A percentile compares a stretch with the other conserved stretches of the same genome.
Conservation (phyloP, 148 eudicot genomes). For the Chenopodium quinoa region DNA sequence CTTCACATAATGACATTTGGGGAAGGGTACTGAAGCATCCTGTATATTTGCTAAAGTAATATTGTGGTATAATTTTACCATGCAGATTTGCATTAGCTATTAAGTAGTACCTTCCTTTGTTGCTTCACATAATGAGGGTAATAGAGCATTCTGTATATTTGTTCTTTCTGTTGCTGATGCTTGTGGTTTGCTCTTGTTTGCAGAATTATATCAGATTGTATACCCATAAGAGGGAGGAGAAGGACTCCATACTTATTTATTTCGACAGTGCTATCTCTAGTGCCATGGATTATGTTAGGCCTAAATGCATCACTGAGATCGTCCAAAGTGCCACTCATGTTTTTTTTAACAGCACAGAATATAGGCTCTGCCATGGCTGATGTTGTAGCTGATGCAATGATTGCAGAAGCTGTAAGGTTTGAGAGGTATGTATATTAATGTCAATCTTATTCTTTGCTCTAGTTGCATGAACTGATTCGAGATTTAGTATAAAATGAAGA, state of each 20-base stretch:
- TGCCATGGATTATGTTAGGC: constrained; percentile 81
- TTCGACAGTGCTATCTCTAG: constrained; percentile 73
- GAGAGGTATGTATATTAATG: constrained; percentile 55
- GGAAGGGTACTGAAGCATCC: too few species aligned
- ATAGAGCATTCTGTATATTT: not conserved
- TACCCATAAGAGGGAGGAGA: constrained; percentile 81
- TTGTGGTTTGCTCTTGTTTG: constrained; percentile 28
- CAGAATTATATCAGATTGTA: constrained; percentile 91
- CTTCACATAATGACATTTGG: too few species aligned
- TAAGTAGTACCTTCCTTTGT: not conserved
- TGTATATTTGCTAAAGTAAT: not conserved
- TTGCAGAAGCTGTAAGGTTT: constrained; percentile 88
- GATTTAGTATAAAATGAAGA: not conserved
- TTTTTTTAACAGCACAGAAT: constrained; percentile 76
- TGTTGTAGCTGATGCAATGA: constrained; percentile 98
- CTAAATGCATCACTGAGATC: constrained; percentile 50
- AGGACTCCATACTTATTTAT: constrained; percentile 78
- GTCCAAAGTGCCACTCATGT: constrained; percentile 51
- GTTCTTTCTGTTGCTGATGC: constrained; percentile 20
- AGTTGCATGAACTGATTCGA: not conserved
- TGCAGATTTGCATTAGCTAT: not conserved
- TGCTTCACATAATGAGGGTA: not conserved
- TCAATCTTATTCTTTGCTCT: not conserved
- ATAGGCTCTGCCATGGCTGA: constrained; percentile 98
- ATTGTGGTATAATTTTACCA: not conserved